Base-by-base conservation (phyloP, 1,139 yeast genomes). In the Lodderomyces orthopsilosis region DNA sequence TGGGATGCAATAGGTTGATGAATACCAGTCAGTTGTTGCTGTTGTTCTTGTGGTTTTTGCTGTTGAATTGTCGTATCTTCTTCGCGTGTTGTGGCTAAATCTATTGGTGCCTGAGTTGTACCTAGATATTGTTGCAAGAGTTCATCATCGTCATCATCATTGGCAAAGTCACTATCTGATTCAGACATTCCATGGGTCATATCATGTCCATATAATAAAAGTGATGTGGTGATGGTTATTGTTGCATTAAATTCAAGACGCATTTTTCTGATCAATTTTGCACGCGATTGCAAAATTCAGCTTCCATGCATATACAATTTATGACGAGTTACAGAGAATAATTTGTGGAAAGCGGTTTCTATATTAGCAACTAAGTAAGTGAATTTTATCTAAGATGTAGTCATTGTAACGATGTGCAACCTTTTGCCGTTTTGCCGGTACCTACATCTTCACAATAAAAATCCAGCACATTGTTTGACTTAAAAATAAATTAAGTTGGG, bases 101-200 rank as follows among this genome's bases (percentile, higher is more conserved):
- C 9, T 10, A 36, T 21, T 13, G 24, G 24, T 8, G 35, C 26
- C 33, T 45, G 48, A 6, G 47, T 41, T 33, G 26, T 41, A 6
- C 46, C 46, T 27, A 45, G 33, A n/a, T 42, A 37, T 17, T 40
- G 47, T 19, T 54, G 60, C 35, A 67, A 49, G 26, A 66, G 46
- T 42, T 63, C 69, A 45, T 68, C 75, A 44, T 70, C 75, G 37
- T 49, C 52, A 36, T 69, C 75, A 46, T 69, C 75, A 39, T 66
- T 74, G 36, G 66, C 70, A 49, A 71, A 70, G 37, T 47, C 52
- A 27, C 39, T 42, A 39, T 46, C 49, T 41, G 49, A 44, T 30
- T 27, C 39, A n/a, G 49, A 38, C 49, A 44, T 46, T 6, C 14
- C 14, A 37, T 22, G 37, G 24, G 17, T 35, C 18, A 23, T 35